Base-by-base conservation (phyloP, 306 rosid genomes). In the Purshia tridentata region DNA sequence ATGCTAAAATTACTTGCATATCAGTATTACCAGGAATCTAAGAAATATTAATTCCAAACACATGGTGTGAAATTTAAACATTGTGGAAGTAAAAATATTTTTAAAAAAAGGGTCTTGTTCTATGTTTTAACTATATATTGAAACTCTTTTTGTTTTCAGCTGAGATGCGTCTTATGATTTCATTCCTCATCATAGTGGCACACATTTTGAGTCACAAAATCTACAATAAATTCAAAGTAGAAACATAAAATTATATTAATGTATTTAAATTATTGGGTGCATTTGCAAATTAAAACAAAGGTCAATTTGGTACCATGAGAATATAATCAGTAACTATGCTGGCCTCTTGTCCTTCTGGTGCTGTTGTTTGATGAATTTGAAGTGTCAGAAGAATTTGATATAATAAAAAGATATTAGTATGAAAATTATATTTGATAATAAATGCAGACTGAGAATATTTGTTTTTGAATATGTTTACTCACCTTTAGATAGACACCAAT, bases 101-200 rank as follows among this genome's bases (percentile, higher is more conserved):
- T 39, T 55, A 46, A 39, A 72, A 9, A 9, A 18, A 55, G 45
- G n/a, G n/a, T n/a, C n/a, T n/a, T n/a, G 51, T 69, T 52, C 18
- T 66, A 51, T 14, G 29, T n/a, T 67, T 75, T 84, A 87, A 97
- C 98, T n/a, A n/a, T n/a, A n/a, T 23, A 95, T 89, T 51, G 98
- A 90, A 78, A 93, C 91, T 78, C 82, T 93, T 93, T 50, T 69
- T 87, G 66, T 93, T 90, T 69, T 97, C 98, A 0, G 97, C 98
- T 1, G 98, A 93, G 77, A 93, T 90, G 51, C 98, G 96, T 35
- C 98, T 78, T 51, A 93, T 78, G 93, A 93, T 81, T 54, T 81
- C 89, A 87, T 93, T 90, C 23, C 98, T 97, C 53, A 93, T 96
- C 85, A 90, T 74, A 42, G 92, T 94, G 65, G 98, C 97, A 83